Percentiles rank a stretch among this genome's conserved stretches.
phyloP scores from a whole-genome alignment of 371 early-diverging fungal genomes.

The Chytridium lagenaria region DNA sequence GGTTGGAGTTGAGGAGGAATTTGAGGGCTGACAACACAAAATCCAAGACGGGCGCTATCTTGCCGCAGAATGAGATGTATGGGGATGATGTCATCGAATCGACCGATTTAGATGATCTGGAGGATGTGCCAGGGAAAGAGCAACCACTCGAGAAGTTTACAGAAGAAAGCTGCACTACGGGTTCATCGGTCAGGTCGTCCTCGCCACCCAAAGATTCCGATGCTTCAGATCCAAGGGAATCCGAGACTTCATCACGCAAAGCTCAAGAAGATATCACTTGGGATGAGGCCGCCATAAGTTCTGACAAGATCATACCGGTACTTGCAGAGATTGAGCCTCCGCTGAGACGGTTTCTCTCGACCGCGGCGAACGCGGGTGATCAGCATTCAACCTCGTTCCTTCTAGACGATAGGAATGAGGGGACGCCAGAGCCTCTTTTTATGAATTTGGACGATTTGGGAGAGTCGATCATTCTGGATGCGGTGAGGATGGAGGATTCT shows the following conservation, averaged over 20 bases:
- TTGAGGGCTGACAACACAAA: not conserved
- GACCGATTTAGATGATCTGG: constrained; percentile 10
- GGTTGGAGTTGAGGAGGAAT: not conserved
- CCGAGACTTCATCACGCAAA: not conserved
- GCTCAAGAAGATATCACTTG: not conserved
- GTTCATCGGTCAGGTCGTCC: constrained; percentile 2
- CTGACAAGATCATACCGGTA: constrained; percentile 1
- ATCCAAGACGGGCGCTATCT: no score
- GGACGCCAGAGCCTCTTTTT: not conserved
- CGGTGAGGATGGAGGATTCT: not conserved
- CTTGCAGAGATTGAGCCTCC: constrained; percentile 1
- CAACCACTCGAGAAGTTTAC: not conserved
- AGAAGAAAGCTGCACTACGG: not conserved
- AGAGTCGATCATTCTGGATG: not conserved
- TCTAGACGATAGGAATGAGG: not conserved
- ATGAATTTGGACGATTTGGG: not conserved
- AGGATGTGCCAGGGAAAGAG: not conserved
- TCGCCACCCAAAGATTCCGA: constrained; percentile 7
- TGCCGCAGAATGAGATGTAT: not conserved
- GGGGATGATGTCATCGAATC: not conserved
- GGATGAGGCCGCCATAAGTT: constrained; percentile 3
- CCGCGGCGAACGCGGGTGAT: not conserved
- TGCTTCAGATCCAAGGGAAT: not conserved
- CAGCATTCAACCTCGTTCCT: not conserved
- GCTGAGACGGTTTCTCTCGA: not conserved